Percentiles rank a stretch among this genome's conserved stretches.
Evolutionary conservation across 441 rosid species (phyloP).

Genomic region (Pelargonium exstipulatum): DNA sequence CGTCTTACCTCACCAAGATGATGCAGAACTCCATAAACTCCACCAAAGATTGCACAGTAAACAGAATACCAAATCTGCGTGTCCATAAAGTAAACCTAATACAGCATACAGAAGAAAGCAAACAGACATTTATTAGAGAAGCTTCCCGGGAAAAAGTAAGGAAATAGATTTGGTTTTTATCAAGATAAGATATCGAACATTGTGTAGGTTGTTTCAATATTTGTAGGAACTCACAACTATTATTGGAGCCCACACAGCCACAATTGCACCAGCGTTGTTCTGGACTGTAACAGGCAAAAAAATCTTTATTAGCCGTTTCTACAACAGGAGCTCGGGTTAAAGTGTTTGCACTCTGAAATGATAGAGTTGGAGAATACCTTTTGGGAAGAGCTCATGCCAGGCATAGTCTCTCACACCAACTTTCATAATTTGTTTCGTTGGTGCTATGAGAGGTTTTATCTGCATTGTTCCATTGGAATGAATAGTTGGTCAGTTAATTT

Average conservation of each 20-base stretch:
- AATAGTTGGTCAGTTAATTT: constrained; percentile 6
- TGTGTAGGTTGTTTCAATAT: constrained; percentile 11
- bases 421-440: constrained; percentile 73
- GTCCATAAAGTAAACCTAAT: constrained; percentile 96
- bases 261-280: constrained; percentile 86
- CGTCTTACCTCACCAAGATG: constrained; percentile 95
- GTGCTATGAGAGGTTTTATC: constrained; percentile 86
- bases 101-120: constrained; percentile 20
- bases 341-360: constrained; percentile 9
- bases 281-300: constrained; percentile 46
- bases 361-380: constrained; percentile 39
- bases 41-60: constrained; percentile 83
- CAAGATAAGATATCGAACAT: constrained; percentile 6
- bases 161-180: not conserved
- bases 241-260: constrained; percentile 97
- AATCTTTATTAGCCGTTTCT: constrained; percentile 14
- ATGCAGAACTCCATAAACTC: constrained; percentile 89
- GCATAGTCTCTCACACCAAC: constrained; percentile 66
- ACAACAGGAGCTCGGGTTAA: not conserved
- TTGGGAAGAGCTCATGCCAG: constrained; percentile 91
- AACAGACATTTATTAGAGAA: constrained; percentile 1
- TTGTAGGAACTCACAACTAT: constrained; percentile 61
- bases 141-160: not conserved
- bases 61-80: constrained; percentile 99
- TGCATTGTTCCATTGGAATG: constrained; percentile 35